Conservation (phyloP, 768 basidiomycete species). For the Saitozyma podzolica region DNA sequence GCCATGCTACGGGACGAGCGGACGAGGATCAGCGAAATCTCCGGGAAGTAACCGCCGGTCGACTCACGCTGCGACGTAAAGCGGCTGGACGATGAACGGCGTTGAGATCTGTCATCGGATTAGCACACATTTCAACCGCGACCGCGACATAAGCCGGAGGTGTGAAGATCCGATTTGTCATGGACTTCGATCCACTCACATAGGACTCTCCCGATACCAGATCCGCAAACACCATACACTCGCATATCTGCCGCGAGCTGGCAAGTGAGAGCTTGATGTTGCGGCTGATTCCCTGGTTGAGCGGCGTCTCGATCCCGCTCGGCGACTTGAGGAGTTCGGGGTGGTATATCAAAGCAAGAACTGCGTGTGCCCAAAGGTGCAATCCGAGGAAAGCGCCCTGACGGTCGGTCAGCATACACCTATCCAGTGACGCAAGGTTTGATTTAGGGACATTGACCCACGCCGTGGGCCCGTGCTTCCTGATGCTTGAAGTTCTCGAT, state of each 20-base stretch:
- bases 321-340: conserved; percentile 47
- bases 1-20: conserved; percentile 30
- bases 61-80: conserved; percentile 43
- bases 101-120: conserved; percentile 17
- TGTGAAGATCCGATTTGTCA: background rate
- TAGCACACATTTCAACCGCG: background rate
- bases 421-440: background rate
- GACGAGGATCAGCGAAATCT: background rate
- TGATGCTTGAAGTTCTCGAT: conserved; percentile 49
- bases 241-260: conserved; percentile 44
- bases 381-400: conserved; percentile 35
- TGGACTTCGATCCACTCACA: conserved; percentile 10
- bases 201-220: conserved; percentile 30
- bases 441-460: conserved; percentile 5
- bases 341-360: conserved; percentile 47
- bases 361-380: conserved; percentile 46
- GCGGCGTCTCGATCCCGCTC: conserved; percentile 46
- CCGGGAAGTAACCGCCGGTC: background rate
- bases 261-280: conserved; percentile 43
- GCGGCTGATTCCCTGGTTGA: conserved; percentile 42
- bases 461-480: conserved; percentile 35
- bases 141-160: background rate
- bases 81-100: conserved; percentile 40
- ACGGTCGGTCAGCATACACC: background rate
- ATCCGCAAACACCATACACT: conserved; percentile 50